Evolutionary conservation across 495 filamentous ascomycete species (phyloP).

Genomic region (Pyronema omphalodes): DNA sequence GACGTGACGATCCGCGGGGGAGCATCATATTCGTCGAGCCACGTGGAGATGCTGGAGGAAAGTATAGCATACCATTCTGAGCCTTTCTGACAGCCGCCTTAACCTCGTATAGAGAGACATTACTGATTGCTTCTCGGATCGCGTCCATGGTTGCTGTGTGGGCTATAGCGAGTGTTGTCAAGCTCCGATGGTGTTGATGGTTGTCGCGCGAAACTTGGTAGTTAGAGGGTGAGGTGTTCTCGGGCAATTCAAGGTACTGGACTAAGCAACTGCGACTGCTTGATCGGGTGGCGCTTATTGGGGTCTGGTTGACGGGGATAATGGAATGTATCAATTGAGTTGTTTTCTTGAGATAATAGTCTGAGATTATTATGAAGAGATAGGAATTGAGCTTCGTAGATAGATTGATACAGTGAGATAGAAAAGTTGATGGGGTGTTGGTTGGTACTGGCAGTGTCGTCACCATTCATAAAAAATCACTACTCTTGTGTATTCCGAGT

Average conservation of each 20-base stretch:
- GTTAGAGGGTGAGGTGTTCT: neutral
- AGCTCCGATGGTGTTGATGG: neutral
- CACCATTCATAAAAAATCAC: too few species aligned
- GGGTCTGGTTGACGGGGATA: too few species aligned
- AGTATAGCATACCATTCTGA: slow-evolving; percentile 66
- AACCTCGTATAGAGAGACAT: slow-evolving; percentile 87
- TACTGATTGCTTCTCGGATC: slow-evolving; percentile 77
- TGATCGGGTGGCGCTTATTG: too few species aligned
- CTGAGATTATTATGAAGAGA: too few species aligned
- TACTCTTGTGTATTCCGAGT: too few species aligned
- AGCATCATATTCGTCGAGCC: neutral
- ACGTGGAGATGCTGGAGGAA: neutral
- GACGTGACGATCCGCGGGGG: neutral
- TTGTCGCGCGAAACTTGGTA: neutral
- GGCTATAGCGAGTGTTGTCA: slow-evolving; percentile 6
- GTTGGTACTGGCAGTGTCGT: too few species aligned
- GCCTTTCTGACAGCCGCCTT: slow-evolving; percentile 95
- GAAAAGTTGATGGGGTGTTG: too few species aligned
- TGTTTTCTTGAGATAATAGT: too few species aligned
- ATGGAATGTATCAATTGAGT: too few species aligned
- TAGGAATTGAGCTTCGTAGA: too few species aligned
- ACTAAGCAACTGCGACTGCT: too few species aligned
- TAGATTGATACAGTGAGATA: too few species aligned
- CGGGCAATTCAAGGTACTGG: neutral
- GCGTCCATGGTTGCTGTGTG: slow-evolving; percentile 49